phyloP scores from a whole-genome alignment of 2,329 filamentous ascomycete genomes.

The Penicillium sp. region DNA sequence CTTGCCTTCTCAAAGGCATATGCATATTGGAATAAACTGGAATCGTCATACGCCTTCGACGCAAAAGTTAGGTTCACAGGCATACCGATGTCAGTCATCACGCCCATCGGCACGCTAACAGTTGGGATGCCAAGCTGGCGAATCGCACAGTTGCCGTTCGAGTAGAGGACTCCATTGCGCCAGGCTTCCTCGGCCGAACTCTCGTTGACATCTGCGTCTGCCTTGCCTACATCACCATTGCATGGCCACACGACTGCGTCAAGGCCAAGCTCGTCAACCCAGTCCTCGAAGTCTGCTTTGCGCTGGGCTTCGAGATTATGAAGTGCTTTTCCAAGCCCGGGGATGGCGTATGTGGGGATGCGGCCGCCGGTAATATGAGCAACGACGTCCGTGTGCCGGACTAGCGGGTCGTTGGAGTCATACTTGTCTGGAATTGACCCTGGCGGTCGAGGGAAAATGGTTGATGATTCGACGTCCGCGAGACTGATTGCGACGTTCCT shows the following conservation, averaged over 20 bases:
- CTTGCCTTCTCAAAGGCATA: conserved; percentile 30
- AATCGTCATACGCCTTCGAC: conserved; percentile 31
- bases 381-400: no score
- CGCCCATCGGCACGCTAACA: conserved; percentile 34
- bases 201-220: conserved; percentile 49
- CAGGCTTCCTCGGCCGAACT: conserved; percentile 40
- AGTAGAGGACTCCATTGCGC: conserved; percentile 57
- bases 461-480: background rate
- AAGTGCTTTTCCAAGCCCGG: no score
- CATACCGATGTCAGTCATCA: conserved; percentile 29
- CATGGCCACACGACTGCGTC: conserved; percentile 55
- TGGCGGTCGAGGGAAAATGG: background rate
- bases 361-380: no score
- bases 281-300: conserved; percentile 44
- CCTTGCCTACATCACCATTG: conserved; percentile 55
- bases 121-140: conserved; percentile 34
- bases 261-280: conserved; percentile 46
- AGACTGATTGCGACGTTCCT: background rate
- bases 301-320: no score
- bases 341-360: no score
- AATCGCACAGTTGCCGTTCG: conserved; percentile 51
- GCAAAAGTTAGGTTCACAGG: conserved; percentile 35
- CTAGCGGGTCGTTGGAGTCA: no score
- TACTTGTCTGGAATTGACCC: no score
- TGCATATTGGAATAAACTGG: conserved; percentile 27